These are phyloP conservation scores for Entomophthora muscae DNA, from an alignment of 371 early-diverging fungal genomes.

Conservation along the genomic window DNA sequence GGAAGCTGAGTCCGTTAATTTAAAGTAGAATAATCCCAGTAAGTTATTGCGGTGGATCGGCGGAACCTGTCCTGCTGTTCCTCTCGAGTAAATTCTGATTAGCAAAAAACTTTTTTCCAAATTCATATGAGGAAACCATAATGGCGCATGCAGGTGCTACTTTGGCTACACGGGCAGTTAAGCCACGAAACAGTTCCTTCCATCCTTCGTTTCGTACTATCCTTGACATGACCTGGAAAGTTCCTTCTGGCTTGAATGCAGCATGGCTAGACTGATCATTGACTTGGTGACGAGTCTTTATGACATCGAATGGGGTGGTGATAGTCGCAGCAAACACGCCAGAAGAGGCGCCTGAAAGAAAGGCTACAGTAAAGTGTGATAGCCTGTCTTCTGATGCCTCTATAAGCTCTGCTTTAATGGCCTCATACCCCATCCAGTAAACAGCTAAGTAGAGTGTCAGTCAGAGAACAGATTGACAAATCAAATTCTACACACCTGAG, in stretches of 20 bases:
- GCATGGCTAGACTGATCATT: neutral
- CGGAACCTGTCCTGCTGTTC: neutral
- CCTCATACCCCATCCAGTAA: constrained; percentile 86
- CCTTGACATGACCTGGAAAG: constrained; percentile 19
- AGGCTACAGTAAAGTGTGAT: constrained; percentile 18
- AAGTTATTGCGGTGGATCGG: neutral
- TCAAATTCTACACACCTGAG: constrained; percentile 23
- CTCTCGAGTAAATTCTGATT: neutral
- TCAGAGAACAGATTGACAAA: neutral
- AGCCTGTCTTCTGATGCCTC: constrained; percentile 8
- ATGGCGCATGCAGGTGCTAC: constrained; percentile 91
- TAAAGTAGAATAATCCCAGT: neutral
- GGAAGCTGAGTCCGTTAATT: neutral
- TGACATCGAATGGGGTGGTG: constrained; percentile 92
- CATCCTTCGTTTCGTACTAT: constrained; percentile 54
- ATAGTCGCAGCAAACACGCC: constrained; percentile 70
- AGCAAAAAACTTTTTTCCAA: constrained; percentile 27
- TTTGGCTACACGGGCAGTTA: constrained; percentile 64
- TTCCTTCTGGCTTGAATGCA: constrained; percentile 10
- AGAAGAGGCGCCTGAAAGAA: constrained; percentile 51
- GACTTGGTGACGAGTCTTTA: constrained; percentile 74
- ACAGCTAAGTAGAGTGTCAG: constrained; percentile 25
- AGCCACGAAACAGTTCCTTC: constrained; percentile 47
- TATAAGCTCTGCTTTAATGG: constrained; percentile 19
- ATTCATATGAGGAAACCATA: constrained; percentile 76